These are phyloP conservation scores for Capsella bursapastoris DNA, from an alignment of 345 rosid genomes.

Conservation along the genomic window DNA sequence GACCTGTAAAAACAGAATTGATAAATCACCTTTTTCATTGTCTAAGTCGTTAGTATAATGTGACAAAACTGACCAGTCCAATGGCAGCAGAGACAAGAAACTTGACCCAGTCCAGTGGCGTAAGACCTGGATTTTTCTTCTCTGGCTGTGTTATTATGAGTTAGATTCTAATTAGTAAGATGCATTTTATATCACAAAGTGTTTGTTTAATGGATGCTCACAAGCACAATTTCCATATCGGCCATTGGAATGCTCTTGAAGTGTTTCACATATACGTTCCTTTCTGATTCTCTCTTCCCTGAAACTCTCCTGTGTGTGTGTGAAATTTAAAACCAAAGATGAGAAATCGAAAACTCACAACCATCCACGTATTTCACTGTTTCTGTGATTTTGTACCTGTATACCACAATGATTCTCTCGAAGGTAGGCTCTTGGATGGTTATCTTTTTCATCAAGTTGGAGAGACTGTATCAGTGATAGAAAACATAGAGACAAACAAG, in stretches of 20 bases:
- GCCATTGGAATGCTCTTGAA: constrained; percentile 89
- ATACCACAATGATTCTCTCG: constrained; percentile 75
- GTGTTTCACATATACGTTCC: constrained; percentile 71
- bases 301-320: constrained; percentile 53
- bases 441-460: constrained; percentile 57
- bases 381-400: constrained; percentile 56
- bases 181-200: neutral
- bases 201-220: constrained; percentile 47
- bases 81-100: constrained; percentile 72
- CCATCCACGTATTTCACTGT: neutral
- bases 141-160: constrained; percentile 65
- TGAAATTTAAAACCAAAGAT: constrained; percentile 11
- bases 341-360: constrained; percentile 9
- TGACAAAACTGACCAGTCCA: constrained; percentile 66
- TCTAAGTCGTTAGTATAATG: neutral
- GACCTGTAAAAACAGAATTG: constrained; percentile 45
- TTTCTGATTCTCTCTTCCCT: constrained; percentile 48
- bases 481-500: constrained; percentile 10
- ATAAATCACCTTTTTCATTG: neutral
- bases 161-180: neutral
- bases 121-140: constrained; percentile 83
- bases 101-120: constrained; percentile 91
- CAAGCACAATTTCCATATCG: constrained; percentile 90
- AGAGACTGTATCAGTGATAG: constrained; percentile 47
- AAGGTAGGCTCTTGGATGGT: constrained; percentile 86